These are phyloP conservation scores for Diplotaxis tenuifolia DNA, from an alignment of 345 rosid genomes.

Conservation along the genomic window DNA sequence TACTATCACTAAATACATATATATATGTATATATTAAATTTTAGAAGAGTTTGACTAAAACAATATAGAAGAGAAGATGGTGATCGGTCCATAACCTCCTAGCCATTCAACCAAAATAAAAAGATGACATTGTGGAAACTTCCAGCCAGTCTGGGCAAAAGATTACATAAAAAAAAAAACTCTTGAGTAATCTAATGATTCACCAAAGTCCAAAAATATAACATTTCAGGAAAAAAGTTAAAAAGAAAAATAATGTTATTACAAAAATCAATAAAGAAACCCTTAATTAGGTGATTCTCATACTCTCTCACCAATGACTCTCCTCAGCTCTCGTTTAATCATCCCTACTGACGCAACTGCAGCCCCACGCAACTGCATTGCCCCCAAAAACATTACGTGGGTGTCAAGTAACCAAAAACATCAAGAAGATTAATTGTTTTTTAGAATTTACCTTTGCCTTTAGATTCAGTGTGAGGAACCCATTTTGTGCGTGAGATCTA, in stretches of 20 bases:
- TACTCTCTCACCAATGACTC: conserved; percentile 43
- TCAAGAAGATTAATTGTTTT: background rate
- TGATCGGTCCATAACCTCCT: too few species aligned
- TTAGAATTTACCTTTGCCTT: conserved; percentile 60
- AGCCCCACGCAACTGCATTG: conserved; percentile 58
- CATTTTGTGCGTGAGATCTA: conserved; percentile 60
- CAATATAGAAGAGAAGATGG: too few species aligned
- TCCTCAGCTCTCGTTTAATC: conserved; percentile 62
- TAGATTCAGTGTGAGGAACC: conserved; percentile 51
- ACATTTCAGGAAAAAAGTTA: conserved; percentile 12
- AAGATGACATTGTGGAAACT: background rate
- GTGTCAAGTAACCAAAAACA: background rate
- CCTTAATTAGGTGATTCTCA: background rate
- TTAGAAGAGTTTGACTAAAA: too few species aligned
- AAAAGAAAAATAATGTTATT: background rate
- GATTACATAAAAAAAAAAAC: conserved; percentile 10
- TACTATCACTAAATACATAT: too few species aligned
- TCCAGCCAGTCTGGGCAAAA: conserved; percentile 3
- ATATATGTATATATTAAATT: too few species aligned
- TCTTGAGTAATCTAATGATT: background rate
- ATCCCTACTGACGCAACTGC: conserved; percentile 64
- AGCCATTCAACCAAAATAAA: too few species aligned
- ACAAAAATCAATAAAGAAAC: background rate
- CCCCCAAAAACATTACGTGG: conserved; percentile 1
- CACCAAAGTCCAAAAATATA: background rate